Conservation (phyloP, 148 eudicot genomes). For the Polygonum aviculare region DNA sequence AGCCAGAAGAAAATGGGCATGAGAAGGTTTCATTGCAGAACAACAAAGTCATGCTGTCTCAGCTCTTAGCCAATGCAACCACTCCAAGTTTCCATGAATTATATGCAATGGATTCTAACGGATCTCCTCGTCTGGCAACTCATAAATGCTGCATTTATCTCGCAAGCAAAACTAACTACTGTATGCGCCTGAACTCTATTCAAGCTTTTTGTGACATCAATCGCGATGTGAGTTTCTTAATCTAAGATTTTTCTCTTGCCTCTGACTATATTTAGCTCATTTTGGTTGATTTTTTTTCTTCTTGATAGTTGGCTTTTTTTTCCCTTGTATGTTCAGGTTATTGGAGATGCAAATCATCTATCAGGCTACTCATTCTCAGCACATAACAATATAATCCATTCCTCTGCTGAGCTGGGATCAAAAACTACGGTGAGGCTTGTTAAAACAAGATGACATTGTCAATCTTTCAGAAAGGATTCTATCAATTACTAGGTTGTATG, state of each 20-base stretch:
- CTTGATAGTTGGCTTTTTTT: slow-evolving; percentile 4
- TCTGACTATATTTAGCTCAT: neutral
- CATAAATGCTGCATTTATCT: slow-evolving; percentile 96
- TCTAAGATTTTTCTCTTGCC: too few species aligned
- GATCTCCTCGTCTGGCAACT: slow-evolving; percentile 42
- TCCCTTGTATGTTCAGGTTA: slow-evolving; percentile 39
- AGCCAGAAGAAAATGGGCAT: slow-evolving; percentile 66
- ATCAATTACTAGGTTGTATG: neutral
- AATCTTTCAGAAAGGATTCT: neutral
- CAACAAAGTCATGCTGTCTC: slow-evolving; percentile 55
- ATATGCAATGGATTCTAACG: slow-evolving; percentile 58
- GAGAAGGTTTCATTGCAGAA: slow-evolving; percentile 30
- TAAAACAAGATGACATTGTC: neutral
- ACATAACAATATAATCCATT: slow-evolving; percentile 81
- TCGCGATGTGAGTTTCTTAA: slow-evolving; percentile 72
- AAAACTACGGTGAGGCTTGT: slow-evolving; percentile 69
- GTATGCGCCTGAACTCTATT: slow-evolving; percentile 87
- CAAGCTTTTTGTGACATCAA: slow-evolving; percentile 90
- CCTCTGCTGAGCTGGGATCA: slow-evolving; percentile 78
- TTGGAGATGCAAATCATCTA: slow-evolving; percentile 82
- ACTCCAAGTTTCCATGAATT: slow-evolving; percentile 82
- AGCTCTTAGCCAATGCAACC: slow-evolving; percentile 86
- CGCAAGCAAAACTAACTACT: slow-evolving; percentile 75
- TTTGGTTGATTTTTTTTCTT: slow-evolving; percentile 3
- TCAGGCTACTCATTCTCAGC: slow-evolving; percentile 78